A percentile compares a stretch with the other conserved stretches of the same genome.
These are phyloP conservation scores for Rhododendron simsii DNA, from an alignment of 148 eudicot species.

Conservation along the genomic window DNA sequence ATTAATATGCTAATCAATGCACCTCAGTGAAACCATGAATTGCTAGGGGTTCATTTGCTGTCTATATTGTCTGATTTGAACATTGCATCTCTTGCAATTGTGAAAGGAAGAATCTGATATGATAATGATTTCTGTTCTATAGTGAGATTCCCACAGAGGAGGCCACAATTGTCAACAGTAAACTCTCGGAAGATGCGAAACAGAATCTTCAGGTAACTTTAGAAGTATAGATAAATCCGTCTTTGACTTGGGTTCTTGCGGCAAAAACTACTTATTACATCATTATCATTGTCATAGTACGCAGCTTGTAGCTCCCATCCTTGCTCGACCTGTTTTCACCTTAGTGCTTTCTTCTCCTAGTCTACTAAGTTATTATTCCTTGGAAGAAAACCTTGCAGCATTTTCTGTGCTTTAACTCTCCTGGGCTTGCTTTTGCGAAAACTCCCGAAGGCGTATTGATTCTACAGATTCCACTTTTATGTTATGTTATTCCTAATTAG, in stretches of 20 bases:
- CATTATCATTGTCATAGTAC: not conserved
- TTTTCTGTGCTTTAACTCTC: not conserved
- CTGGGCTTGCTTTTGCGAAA: not conserved
- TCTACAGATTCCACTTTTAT: not conserved
- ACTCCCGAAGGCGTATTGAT: not conserved
- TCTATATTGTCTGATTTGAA: not conserved
- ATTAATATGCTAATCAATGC: not conserved
- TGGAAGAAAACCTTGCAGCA: not conserved
- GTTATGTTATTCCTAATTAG: not conserved
- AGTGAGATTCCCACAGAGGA: slow-evolving; percentile 57
- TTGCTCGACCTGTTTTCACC: not conserved
- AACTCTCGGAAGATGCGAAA: slow-evolving; percentile 61
- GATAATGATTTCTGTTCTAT: slow-evolving; percentile 19
- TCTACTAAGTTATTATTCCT: not conserved
- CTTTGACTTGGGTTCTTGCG: not conserved
- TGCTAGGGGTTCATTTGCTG: not conserved
- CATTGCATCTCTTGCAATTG: not conserved
- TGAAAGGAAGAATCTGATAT: not conserved
- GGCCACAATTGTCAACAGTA: slow-evolving; percentile 28
- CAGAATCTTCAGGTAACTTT: slow-evolving; percentile 59
- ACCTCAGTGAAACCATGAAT: not conserved
- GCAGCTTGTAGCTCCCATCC: not conserved
- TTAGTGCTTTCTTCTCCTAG: not conserved
- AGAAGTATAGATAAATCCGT: not conserved
- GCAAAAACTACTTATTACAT: not conserved